phyloP scores from a whole-genome alignment of 768 basidiomycete species.

The Tulasnella calospora region DNA sequence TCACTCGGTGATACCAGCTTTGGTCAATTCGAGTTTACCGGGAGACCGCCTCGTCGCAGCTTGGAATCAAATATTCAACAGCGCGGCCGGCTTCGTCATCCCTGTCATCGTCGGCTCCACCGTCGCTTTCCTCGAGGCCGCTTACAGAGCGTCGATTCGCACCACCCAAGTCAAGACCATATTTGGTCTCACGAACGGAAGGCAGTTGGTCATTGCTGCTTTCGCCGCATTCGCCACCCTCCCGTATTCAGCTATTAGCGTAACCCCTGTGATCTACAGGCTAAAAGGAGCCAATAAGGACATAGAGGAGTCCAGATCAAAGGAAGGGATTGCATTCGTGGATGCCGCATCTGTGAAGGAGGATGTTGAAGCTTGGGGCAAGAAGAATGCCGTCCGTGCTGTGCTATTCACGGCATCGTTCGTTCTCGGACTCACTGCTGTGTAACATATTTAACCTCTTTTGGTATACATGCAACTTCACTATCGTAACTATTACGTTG shows the following conservation, averaged over 20 bases:
- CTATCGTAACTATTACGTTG: too few relatives aligned
- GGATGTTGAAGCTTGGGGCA: not conserved
- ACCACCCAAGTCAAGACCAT: not conserved
- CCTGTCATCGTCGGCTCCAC: slow-evolving; percentile 1
- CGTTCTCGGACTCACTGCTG: not conserved
- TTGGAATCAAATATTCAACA: not conserved
- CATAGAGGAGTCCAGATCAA: not conserved
- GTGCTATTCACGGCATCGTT: not conserved
- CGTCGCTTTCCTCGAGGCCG: not conserved
- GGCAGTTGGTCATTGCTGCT: not conserved
- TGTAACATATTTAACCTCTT: not conserved
- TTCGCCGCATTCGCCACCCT: not conserved
- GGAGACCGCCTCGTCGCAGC: not conserved
- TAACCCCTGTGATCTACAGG: not conserved
- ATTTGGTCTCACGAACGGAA: not conserved
- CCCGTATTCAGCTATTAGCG: not conserved
- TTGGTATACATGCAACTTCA: not conserved
- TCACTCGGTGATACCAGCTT: not conserved
- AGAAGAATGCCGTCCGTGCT: not conserved
- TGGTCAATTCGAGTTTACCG: not conserved
- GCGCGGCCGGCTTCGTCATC: not conserved
- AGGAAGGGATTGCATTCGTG: not conserved
- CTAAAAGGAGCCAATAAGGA: not conserved
- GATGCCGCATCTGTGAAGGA: not conserved
- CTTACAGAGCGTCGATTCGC: not conserved